These are phyloP conservation scores for Aspergillus brasiliensis DNA, from an alignment of 2,329 filamentous ascomycete species.

Conservation along the genomic window DNA sequence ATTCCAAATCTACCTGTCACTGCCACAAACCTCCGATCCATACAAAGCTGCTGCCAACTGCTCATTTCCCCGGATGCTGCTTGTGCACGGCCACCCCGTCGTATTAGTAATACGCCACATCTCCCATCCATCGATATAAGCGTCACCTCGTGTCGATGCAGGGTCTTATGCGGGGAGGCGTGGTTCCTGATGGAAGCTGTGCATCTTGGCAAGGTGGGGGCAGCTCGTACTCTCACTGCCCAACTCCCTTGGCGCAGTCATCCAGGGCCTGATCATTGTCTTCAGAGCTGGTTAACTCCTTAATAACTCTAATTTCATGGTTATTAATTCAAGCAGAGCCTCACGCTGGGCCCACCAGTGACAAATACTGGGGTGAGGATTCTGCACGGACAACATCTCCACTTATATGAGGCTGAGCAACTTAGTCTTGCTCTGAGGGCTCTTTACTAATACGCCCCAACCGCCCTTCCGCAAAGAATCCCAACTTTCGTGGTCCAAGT, in stretches of 20 bases:
- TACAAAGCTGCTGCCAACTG: slow-evolving; percentile 3
- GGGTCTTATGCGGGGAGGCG: background rate
- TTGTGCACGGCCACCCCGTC: background rate
- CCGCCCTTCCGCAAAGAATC: background rate
- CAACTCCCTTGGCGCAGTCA: background rate
- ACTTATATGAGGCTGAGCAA: background rate
- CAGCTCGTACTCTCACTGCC: background rate
- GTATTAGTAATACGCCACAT: slow-evolving; percentile 26
- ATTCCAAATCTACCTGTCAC: slow-evolving; percentile 16
- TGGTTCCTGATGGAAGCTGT: background rate
- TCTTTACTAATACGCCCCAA: slow-evolving; percentile 11
- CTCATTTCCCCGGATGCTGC: background rate
- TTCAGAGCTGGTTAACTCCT: background rate
- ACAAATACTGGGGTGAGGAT: background rate
- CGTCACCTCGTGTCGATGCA: background rate
- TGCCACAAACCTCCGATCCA: slow-evolving; percentile 7
- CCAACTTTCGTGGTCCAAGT: background rate
- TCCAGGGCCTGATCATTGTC: background rate
- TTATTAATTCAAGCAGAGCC: background rate
- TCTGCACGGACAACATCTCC: background rate
- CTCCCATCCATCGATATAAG: background rate
- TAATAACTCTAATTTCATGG: background rate
- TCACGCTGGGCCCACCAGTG: background rate
- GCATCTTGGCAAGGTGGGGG: background rate
- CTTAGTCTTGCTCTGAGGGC: background rate